phyloP scores from a whole-genome alignment of 2,329 filamentous ascomycete genomes.

The Albophoma yamanashiensis region DNA sequence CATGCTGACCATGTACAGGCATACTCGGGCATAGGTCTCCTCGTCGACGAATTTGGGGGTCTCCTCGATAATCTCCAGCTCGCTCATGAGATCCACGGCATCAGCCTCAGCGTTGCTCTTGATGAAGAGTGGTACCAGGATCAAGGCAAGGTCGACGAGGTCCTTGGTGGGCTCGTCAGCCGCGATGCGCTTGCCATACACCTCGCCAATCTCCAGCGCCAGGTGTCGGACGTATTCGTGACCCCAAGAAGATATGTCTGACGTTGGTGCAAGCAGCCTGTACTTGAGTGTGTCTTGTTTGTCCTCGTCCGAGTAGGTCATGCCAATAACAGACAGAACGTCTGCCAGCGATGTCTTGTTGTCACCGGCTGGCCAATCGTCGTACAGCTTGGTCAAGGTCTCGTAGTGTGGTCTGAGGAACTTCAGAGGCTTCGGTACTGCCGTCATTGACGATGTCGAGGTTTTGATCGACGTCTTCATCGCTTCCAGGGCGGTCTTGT shows the following conservation, averaged over 20 bases:
- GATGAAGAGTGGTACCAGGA: conserved; percentile 86
- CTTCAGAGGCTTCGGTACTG: conserved; percentile 95
- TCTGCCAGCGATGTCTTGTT: conserved; percentile 89
- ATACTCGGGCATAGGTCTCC: conserved; percentile 86
- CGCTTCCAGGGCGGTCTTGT: conserved; percentile 84
- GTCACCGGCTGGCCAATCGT: conserved; percentile 73
- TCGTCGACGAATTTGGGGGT: conserved; percentile 85
- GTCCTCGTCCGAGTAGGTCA: conserved; percentile 97
- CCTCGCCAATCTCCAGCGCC: conserved; percentile 89
- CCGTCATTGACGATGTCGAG: conserved; percentile 98
- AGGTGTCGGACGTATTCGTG: conserved; percentile 97
- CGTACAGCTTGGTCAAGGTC: conserved; percentile 76
- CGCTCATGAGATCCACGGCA: conserved; percentile 92
- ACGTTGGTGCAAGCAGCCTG: conserved; percentile 76
- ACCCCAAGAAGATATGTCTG: conserved; percentile 94
- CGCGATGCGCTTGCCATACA: conserved; percentile 78
- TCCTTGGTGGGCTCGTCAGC: conserved; percentile 78
- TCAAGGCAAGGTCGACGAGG: conserved; percentile 71
- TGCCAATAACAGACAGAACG: conserved; percentile 92
- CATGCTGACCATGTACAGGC: conserved; percentile 98
- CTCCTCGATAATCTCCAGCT: conserved; percentile 92
- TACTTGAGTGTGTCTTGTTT: conserved; percentile 95
- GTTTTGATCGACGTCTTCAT: conserved; percentile 99
- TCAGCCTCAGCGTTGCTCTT: conserved; percentile 97
- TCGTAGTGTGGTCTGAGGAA: conserved; percentile 97